Conservation (phyloP, 805 yeast species). For the Naumovozyma baii region DNA sequence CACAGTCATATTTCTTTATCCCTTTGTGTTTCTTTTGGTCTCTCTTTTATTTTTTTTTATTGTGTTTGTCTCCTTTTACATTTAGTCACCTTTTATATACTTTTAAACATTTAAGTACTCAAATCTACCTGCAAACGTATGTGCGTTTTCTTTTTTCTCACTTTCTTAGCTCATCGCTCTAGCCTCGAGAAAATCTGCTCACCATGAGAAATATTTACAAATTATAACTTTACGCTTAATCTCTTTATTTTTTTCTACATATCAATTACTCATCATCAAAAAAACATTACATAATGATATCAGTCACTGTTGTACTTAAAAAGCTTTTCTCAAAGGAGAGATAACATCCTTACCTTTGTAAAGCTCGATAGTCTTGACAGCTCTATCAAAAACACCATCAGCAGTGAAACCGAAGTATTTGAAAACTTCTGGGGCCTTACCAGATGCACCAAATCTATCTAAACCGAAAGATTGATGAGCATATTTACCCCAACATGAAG, state of each 20-base stretch:
- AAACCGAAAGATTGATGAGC: constrained; percentile 94
- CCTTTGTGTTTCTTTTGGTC: too few species aligned
- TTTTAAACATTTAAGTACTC: too few species aligned
- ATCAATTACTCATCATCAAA: too few species aligned
- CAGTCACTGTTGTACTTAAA: constrained; percentile 24
- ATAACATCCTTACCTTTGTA: constrained; percentile 64
- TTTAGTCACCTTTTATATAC: too few species aligned
- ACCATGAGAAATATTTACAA: not conserved
- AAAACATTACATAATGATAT: too few species aligned
- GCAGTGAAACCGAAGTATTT: constrained; percentile 82
- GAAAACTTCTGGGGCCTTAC: constrained; percentile 75
- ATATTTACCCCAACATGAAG: constrained; percentile 89
- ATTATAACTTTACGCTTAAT: too few species aligned
- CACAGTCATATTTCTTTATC: constrained; percentile 8
- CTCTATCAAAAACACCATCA: constrained; percentile 86
- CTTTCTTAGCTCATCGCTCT: not conserved
- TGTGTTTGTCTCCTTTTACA: too few species aligned
- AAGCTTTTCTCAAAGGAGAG: constrained; percentile 76
- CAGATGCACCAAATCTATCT: constrained; percentile 94
- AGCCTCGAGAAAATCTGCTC: not conserved
- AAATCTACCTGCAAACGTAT: too few species aligned
- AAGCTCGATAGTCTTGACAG: constrained; percentile 64
- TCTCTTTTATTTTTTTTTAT: too few species aligned
- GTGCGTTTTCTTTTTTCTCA: too few species aligned
- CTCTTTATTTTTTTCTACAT: too few species aligned